Percentiles rank a stretch among this genome's conserved stretches.
These are phyloP conservation scores for Cadophora gregata DNA, from an alignment of 2,329 filamentous ascomycete genomes.

Conservation along the genomic window DNA sequence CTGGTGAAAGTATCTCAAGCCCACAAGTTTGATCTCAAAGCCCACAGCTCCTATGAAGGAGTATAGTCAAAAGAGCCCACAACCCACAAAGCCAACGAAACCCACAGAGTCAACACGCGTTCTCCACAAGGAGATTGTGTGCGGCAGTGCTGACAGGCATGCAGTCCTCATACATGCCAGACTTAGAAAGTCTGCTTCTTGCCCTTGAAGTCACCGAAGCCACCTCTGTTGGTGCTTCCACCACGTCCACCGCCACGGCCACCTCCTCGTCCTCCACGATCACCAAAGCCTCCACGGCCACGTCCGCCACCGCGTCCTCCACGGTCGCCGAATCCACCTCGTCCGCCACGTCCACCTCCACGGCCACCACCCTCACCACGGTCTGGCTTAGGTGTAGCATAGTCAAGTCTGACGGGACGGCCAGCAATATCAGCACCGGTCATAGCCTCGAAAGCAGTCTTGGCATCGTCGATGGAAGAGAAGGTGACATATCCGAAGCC, in stretches of 20 bases:
- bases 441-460: conserved; percentile 65
- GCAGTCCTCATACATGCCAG: conserved; percentile 31
- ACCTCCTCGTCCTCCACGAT: conserved; percentile 50
- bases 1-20: conserved; percentile 41
- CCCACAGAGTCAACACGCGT: conserved; percentile 41
- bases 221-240: conserved; percentile 55
- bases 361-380: conserved; percentile 53
- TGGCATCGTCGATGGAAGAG: conserved; percentile 69
- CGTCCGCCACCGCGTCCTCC: conserved; percentile 48
- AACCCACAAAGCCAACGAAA: conserved; percentile 46
- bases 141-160: conserved; percentile 40
- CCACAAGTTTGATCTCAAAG: conserved; percentile 46
- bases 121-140: conserved; percentile 35
- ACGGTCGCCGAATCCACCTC: conserved; percentile 46
- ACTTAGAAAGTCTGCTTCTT: conserved; percentile 54
- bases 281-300: conserved; percentile 44
- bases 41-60: conserved; percentile 45
- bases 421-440: conserved; percentile 68
- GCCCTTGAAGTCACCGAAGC: conserved; percentile 64
- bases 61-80: conserved; percentile 46
- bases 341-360: conserved; percentile 51
- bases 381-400: conserved; percentile 63
- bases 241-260: conserved; percentile 44
- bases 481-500: conserved; percentile 79
- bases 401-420: conserved; percentile 72